Evolutionary conservation across 192 early-diverging fungal species (phyloP).

Genomic region (Phlyctochytrium planicorne): DNA sequence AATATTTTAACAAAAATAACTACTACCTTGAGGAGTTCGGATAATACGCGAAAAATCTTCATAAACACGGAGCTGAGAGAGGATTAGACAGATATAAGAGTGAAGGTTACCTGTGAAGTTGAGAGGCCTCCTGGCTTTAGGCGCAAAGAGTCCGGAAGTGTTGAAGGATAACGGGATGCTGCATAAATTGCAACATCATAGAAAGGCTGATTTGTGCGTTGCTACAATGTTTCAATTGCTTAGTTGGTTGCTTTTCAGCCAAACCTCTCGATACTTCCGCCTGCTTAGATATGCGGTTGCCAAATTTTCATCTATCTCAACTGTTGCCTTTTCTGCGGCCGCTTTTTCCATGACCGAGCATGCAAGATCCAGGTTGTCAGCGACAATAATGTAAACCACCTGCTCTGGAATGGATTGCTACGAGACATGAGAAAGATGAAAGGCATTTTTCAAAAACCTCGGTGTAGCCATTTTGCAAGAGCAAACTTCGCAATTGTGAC

Average conservation of each 20-base stretch:
- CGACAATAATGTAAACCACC: constrained; percentile 78
- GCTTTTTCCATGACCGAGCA: constrained; percentile 94
- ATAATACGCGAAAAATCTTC: constrained; percentile 45
- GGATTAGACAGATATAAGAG: not conserved
- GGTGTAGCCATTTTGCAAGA: constrained; percentile 72
- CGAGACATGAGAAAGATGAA: constrained; percentile 1
- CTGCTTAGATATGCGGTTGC: constrained; percentile 65
- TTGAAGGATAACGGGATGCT: constrained; percentile 76
- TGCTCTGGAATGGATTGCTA: constrained; percentile 76
- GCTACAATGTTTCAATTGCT: not conserved
- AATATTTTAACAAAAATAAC: no score
- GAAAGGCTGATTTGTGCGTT: constrained; percentile 82
- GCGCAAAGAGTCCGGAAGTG: constrained; percentile 83
- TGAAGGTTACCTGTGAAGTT: constrained; percentile 53
- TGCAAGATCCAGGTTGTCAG: constrained; percentile 92
- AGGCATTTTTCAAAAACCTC: constrained; percentile 46
- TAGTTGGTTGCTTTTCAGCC: constrained; percentile 10
- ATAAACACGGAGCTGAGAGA: constrained; percentile 41
- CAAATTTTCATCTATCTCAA: constrained; percentile 91
- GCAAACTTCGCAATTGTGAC: constrained; percentile 65
- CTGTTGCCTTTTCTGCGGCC: constrained; percentile 90
- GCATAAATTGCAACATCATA: constrained; percentile 82
- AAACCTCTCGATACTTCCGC: constrained; percentile 79
- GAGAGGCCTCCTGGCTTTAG: constrained; percentile 80
- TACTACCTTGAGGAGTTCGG: constrained; percentile 3